Conservation (phyloP, 805 yeast genomes). For the Saccharomyces cerevisiae region DNA sequence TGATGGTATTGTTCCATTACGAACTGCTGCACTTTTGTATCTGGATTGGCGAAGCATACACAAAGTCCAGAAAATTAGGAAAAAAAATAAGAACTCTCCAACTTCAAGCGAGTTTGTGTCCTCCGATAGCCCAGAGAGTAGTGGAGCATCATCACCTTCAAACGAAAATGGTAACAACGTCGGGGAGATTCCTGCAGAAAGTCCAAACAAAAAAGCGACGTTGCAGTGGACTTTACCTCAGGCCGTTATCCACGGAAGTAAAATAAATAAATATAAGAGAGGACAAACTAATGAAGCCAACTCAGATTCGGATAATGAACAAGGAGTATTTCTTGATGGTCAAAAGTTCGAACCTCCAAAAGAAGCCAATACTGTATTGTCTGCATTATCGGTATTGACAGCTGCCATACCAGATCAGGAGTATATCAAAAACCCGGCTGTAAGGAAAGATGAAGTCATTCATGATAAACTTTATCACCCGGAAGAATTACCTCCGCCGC, state of each 20-base stretch:
- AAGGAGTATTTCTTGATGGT: slow-evolving; percentile 2
- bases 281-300: slow-evolving; percentile 16
- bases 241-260: slow-evolving; percentile 14
- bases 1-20: slow-evolving; percentile 92
- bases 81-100: slow-evolving; percentile 2
- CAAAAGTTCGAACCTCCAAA: slow-evolving; percentile 44
- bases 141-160: not conserved
- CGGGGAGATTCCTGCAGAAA: slow-evolving; percentile 24
- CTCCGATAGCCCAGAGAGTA: slow-evolving; percentile 2
- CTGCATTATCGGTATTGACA: slow-evolving; percentile 67
- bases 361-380: slow-evolving; percentile 65
- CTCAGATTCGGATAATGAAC: slow-evolving; percentile 6
- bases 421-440: slow-evolving; percentile 59
- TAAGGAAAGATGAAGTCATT: slow-evolving; percentile 58
- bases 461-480: slow-evolving; percentile 75
- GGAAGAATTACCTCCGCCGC: slow-evolving; percentile 53
- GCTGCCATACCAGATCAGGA: slow-evolving; percentile 72
- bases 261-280: slow-evolving; percentile 18
- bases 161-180: not conserved
- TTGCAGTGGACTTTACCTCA: slow-evolving; percentile 24
- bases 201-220: slow-evolving; percentile 22
- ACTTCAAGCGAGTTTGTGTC: not conserved
- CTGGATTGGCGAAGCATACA: slow-evolving; percentile 75
- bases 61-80: slow-evolving; percentile 37
- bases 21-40: slow-evolving; percentile 80